phyloP scores from a whole-genome alignment of 139 green algal species.

The Closterium sp. region DNA sequence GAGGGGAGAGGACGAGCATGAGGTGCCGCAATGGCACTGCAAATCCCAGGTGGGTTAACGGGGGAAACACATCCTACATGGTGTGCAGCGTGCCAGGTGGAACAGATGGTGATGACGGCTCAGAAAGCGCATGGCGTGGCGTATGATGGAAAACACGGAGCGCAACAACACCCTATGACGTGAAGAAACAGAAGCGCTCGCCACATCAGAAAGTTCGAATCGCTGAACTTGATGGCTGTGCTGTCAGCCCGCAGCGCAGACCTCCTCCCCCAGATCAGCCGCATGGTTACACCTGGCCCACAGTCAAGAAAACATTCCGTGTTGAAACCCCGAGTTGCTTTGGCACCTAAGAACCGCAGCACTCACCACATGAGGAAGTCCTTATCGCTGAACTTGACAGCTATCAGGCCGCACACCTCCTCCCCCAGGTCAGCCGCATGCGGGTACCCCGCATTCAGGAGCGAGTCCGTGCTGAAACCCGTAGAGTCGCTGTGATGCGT shows the following conservation, averaged over 20 bases:
- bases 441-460: slow-evolving; percentile 44
- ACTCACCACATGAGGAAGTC: slow-evolving; percentile 49
- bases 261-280: not conserved
- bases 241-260: not conserved
- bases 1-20: too few relatives aligned
- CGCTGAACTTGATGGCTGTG: not conserved
- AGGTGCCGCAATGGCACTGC: slow-evolving; percentile 24
- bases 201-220: not conserved
- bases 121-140: too few relatives aligned
- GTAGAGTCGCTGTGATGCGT: slow-evolving; percentile 44
- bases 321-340: too few relatives aligned
- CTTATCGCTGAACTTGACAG: slow-evolving; percentile 44
- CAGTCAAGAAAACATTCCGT: too few relatives aligned
- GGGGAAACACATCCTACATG: not conserved
- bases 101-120: too few relatives aligned
- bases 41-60: slow-evolving; percentile 35
- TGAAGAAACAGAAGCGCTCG: not conserved
- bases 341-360: too few relatives aligned
- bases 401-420: slow-evolving; percentile 46
- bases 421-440: slow-evolving; percentile 15
- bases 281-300: too few relatives aligned
- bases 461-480: slow-evolving; percentile 44
- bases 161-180: too few relatives aligned
- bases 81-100: not conserved
- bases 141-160: too few relatives aligned